A percentile compares a stretch with the other conserved stretches of the same genome.
Conservation (phyloP, 176 grass and related monocot genomes). For the Pharus latifolius region DNA sequence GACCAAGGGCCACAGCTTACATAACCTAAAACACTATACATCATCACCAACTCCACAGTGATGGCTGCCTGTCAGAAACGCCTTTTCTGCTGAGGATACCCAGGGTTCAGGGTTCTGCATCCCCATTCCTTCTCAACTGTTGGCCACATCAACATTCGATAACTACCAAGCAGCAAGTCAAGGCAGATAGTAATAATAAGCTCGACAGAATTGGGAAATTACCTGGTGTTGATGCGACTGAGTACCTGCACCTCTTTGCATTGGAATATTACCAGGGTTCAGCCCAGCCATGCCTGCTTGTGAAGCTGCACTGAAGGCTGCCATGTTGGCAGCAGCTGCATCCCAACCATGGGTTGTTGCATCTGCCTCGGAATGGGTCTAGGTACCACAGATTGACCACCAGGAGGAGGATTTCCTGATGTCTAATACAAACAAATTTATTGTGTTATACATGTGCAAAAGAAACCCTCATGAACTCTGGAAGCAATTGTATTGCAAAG, state of each 20-base stretch:
- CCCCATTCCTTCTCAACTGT: constrained; percentile 73
- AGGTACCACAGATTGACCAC: constrained; percentile 39
- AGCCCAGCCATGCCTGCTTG: constrained; percentile 64
- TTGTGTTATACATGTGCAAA: neutral
- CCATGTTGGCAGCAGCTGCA: constrained; percentile 45
- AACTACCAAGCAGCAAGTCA: no score
- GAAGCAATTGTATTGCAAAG: neutral
- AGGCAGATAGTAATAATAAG: no score
- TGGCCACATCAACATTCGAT: neutral
- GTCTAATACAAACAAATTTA: constrained; percentile 28
- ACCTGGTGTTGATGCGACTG: constrained; percentile 88
- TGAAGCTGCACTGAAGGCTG: constrained; percentile 55
- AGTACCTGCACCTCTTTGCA: constrained; percentile 63
- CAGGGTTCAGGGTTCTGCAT: constrained; percentile 94
- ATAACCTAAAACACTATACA: no score
- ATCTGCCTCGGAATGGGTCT: constrained; percentile 74
- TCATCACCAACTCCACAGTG: no score
- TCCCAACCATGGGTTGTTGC: constrained; percentile 60
- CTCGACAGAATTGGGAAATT: no score
- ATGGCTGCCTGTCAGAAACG: constrained; percentile 74
- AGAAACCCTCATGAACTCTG: neutral
- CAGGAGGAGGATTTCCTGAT: constrained; percentile 63
- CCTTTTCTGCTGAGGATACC: constrained; percentile 90
- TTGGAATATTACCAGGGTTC: constrained; percentile 71
- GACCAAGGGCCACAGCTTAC: no score